Conservation (phyloP, 345 rosid species). For the Salix arbutifolia region DNA sequence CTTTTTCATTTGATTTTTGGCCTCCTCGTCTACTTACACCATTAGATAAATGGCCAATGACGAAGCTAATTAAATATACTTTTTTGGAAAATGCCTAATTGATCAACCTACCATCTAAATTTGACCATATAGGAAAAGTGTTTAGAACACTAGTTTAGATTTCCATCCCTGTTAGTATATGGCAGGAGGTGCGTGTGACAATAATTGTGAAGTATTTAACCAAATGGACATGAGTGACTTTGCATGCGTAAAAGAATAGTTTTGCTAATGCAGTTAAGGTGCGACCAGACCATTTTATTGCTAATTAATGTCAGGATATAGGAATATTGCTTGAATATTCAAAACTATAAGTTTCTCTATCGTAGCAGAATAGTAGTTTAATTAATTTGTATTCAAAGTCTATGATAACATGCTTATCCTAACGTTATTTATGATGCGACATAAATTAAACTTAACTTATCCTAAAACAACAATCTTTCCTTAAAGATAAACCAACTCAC, state of each 20-base stretch:
- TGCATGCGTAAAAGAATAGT: neutral
- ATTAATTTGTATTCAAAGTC: neutral
- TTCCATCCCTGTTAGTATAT: neutral
- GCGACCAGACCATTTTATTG: neutral
- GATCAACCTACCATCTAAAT: neutral
- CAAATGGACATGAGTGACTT: neutral
- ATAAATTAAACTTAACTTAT: neutral
- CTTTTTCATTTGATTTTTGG: neutral
- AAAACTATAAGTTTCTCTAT: neutral
- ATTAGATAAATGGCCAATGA: neutral
- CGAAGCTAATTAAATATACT: neutral
- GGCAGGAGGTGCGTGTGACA: neutral
- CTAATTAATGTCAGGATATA: neutral
- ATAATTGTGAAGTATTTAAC: neutral
- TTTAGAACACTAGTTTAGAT: neutral
- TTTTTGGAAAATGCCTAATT: neutral
- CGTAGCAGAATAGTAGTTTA: neutral
- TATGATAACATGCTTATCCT: neutral
- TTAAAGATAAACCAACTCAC: neutral
- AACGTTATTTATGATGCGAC: neutral
- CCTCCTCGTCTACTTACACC: neutral
- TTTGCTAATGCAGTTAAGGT: neutral
- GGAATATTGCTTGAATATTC: neutral
- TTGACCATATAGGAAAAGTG: neutral
- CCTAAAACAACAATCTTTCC: neutral